phyloP scores from a whole-genome alignment of 2,329 filamentous ascomycete species.

The Diplodia sapinea region DNA sequence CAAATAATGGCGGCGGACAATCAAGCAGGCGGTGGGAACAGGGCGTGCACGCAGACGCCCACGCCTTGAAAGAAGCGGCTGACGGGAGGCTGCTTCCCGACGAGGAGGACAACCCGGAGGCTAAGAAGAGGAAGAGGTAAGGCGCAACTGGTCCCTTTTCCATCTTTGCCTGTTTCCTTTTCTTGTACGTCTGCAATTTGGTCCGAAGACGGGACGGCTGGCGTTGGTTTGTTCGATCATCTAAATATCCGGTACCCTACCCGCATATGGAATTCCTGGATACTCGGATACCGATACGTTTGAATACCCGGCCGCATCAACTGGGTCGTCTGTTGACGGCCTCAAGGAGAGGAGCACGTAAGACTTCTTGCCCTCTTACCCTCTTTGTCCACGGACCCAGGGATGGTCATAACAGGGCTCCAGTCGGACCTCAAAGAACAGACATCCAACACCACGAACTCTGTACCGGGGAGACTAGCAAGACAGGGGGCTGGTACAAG shows the following conservation, averaged over 20 bases:
- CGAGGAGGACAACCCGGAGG: slow-evolving; percentile 77
- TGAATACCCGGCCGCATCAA: neutral
- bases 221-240: neutral
- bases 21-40: slow-evolving; percentile 27
- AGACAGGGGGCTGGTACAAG: neutral
- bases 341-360: neutral
- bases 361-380: neutral
- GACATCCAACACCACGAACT: neutral
- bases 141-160: slow-evolving; percentile 28
- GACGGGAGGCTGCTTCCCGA: slow-evolving; percentile 77
- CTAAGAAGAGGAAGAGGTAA: slow-evolving; percentile 77
- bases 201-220: neutral
- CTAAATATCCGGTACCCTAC: neutral
- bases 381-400: neutral
- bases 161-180: neutral
- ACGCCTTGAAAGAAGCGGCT: slow-evolving; percentile 31
- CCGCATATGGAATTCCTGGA: neutral
- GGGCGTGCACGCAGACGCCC: slow-evolving; percentile 37
- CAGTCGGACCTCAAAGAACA: neutral
- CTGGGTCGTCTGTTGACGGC: neutral
- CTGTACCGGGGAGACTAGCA: neutral
- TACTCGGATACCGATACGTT: neutral
- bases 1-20: slow-evolving; percentile 35
- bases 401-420: neutral
- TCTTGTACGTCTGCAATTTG: neutral